Evolutionary conservation across 345 rosid species (phyloP), one percentile per base, ranked within the genome.

Genomic region (Bretschneidera sinensis): DNA sequence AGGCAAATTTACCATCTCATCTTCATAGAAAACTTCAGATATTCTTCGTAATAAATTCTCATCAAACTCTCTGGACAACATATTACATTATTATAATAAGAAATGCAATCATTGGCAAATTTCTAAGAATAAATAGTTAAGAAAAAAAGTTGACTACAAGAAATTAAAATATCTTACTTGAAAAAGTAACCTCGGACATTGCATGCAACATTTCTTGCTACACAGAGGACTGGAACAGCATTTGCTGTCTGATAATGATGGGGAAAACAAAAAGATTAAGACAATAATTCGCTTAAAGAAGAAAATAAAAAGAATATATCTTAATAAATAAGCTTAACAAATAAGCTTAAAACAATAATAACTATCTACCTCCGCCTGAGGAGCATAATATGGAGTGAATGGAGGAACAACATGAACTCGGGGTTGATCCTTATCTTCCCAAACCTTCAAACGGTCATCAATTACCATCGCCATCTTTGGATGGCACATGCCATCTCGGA

Each of bases 171-270:
- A 68, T 64, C 96, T 81, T 83, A 94, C 99, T 77, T 91, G 88
- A 94, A 94, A 76, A 91, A 94, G 65, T 71, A 86, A 71, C 95
- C 97, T 76, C 97, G 86, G 71, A 85, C 96, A 69, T 94, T 94
- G 85, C 99, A 94, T 35, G 99, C 99, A 71, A 94, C 99, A 85
- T 91, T 94, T 77, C 99, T 91, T 50, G 99, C 97, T 55, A 94
- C 96, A 51, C 97, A 91, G 22, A 94, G 91, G 71, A 78, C 78
- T 51, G 99, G 97, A 77, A 94, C 92, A 0, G 80, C 82, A 73
- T 74, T 84, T 21, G 91, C 86, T 61, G 87, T 88, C 97, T 94
- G 73, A 49, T 57, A 55, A 73, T 66, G 60, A 63, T 24, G 21
- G 25, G 51, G 13, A 55, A 18, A 65, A 64, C 20, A 62, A 51